These are phyloP conservation scores for Coprinopsis marcescibilis DNA, from an alignment of 768 basidiomycete genomes.

Conservation along the genomic window DNA sequence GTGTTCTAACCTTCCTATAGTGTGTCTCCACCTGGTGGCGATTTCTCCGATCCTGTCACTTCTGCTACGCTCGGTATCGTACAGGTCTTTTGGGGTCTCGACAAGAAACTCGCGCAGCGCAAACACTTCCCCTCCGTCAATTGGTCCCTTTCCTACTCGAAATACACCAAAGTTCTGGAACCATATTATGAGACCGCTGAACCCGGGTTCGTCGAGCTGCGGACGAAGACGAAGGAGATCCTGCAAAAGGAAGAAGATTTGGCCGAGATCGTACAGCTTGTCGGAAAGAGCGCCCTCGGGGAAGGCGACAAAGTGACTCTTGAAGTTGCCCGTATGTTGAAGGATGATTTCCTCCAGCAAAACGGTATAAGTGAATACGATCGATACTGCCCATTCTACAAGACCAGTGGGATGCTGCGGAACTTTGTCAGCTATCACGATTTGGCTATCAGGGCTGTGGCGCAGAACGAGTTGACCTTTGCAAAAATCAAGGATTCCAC, in stretches of 20 bases:
- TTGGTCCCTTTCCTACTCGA: slow-evolving; percentile 99
- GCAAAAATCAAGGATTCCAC: slow-evolving; percentile 82
- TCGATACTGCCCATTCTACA: slow-evolving; percentile 97
- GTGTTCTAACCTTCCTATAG: slow-evolving; percentile 32
- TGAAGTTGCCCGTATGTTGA: slow-evolving; percentile 94
- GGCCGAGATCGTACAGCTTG: slow-evolving; percentile 98
- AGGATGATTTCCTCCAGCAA: slow-evolving; percentile 96
- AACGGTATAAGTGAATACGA: slow-evolving; percentile 99
- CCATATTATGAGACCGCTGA: slow-evolving; percentile 86
- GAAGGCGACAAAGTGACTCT: slow-evolving; percentile 98
- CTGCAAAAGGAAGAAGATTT: slow-evolving; percentile 98
- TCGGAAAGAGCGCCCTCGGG: slow-evolving; percentile 95
- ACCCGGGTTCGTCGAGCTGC: slow-evolving; percentile 92
- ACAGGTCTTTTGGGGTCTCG: slow-evolving; percentile 99
- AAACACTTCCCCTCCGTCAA: slow-evolving; percentile 99
- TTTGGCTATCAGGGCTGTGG: slow-evolving; percentile 79
- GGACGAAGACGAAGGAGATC: slow-evolving; percentile 92
- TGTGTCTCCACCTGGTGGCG: slow-evolving; percentile 97
- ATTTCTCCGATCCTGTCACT: slow-evolving; percentile 98
- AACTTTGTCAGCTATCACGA: slow-evolving; percentile 96
- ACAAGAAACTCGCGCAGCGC: slow-evolving; percentile 97
- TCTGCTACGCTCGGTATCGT: slow-evolving; percentile 97
- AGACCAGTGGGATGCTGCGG: slow-evolving; percentile 92
- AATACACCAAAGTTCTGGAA: slow-evolving; percentile 92
- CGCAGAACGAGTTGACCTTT: slow-evolving; percentile 79